Evolutionary conservation across 2,329 filamentous ascomycete species (phyloP).

Genomic region (Aspergillus sp.): DNA sequence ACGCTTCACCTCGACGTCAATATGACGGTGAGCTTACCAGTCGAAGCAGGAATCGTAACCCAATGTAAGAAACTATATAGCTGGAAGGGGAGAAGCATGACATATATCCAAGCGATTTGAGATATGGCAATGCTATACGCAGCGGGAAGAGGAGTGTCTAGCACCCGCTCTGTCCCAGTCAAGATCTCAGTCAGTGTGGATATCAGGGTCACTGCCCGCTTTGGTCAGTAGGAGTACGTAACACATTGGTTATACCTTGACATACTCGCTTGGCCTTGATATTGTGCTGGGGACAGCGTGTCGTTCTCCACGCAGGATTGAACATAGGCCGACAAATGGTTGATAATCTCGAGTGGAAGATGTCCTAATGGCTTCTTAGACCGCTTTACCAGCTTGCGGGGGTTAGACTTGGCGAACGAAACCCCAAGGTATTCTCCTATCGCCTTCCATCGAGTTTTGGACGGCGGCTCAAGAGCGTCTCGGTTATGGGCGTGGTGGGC

Average conservation of each 20-base stretch:
- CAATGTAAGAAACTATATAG: conserved; percentile 62
- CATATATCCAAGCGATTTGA: conserved; percentile 84
- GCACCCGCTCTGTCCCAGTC: conserved; percentile 70
- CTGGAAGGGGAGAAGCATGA: conserved; percentile 78
- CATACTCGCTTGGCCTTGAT: conserved; percentile 40
- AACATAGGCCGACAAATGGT: conserved; percentile 65
- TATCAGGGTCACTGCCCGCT: conserved; percentile 54
- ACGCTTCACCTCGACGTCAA: neutral
- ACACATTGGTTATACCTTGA: too few species aligned
- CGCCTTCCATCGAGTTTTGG: conserved; percentile 58
- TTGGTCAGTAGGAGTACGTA: neutral
- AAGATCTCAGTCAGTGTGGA: conserved; percentile 68
- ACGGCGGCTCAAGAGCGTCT: conserved; percentile 30
- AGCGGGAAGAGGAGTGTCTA: conserved; percentile 77
- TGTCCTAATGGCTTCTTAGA: conserved; percentile 73
- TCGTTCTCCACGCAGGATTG: conserved; percentile 55
- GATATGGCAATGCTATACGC: conserved; percentile 82
- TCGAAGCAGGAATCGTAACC: conserved; percentile 74
- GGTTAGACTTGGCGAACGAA: conserved; percentile 74
- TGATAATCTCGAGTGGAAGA: conserved; percentile 77
- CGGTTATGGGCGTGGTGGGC: conserved; percentile 59
- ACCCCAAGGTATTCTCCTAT: conserved; percentile 72
- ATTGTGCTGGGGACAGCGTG: conserved; percentile 33
- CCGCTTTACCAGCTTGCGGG: conserved; percentile 72
- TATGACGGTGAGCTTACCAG: conserved; percentile 39